Evolutionary conservation across 164 flowering plant genomes (phyloP), one percentile per base, ranked within the genome.

Genomic region (Cinnamomum chago): DNA sequence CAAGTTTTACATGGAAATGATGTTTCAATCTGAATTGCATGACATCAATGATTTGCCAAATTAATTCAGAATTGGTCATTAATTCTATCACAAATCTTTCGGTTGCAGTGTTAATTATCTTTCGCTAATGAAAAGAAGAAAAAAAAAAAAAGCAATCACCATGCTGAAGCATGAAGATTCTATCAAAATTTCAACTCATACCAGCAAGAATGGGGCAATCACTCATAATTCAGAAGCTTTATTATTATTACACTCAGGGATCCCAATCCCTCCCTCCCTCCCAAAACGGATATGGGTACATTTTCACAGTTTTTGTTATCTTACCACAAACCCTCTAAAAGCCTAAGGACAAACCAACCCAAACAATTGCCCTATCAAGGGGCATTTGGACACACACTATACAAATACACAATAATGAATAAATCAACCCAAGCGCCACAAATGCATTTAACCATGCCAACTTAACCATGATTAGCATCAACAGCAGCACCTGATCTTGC

Each of bases 401-500:
- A 71, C 58, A 71, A 58, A 60, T 24, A 50, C 71, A 68, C 22
- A 25, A 68, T 40, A 68, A 68, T 40, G 71, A 68, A 55, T 58
- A 18, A 40, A 30, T 23, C 73, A 71, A 40, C 65, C 70, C 40
- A 51, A 67, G 3, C 28, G 12, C 67, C 28, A 64, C 33, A 64
- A 64, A 22, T 64, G 9, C 28, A 23, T 23, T 33, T 33, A 23
- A 9, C 22, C 18, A 27, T 25, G 33, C 35, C 47, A 30, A 35
- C 47, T 78, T 83, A 84, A 51, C 79, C 86, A 77, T 79, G 88
- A 81, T 72, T 82, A 62, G 85, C 82, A 72, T 89, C 92, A 25
- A 92, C 84, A 1, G 90, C 62, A 3, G 90, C 71, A 58, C 98
- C 98, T 40, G 90, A 86, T 76, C 99, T 81, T 27, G 99, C 99